These are phyloP conservation scores for Sporobolomyces roseus DNA, from an alignment of 768 basidiomycete genomes.

Conservation along the genomic window DNA sequence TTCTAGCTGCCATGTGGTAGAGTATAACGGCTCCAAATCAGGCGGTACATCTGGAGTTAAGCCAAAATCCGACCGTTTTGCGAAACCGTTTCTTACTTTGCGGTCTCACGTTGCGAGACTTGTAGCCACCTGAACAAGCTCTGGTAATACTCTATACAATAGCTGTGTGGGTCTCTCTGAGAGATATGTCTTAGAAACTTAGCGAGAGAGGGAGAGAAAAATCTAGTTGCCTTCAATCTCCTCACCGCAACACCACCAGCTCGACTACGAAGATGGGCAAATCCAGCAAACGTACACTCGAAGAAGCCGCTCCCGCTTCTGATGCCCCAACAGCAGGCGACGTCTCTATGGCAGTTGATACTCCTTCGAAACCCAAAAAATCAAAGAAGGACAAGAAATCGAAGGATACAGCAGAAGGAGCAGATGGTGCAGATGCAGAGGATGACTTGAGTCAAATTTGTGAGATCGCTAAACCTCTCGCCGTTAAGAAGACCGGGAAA, in stretches of 20 bases:
- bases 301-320: constrained; percentile 20
- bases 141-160: no score
- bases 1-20: no score
- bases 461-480: constrained; percentile 89
- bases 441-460: constrained; percentile 78
- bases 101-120: no score
- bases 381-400: constrained; percentile 62
- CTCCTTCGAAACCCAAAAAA: constrained; percentile 45
- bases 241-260: not conserved
- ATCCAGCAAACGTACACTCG: constrained; percentile 32
- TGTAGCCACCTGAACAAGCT: no score
- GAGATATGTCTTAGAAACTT: no score
- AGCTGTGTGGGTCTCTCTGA: no score
- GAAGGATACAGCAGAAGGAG: constrained; percentile 65
- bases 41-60: not conserved
- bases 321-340: constrained; percentile 19
- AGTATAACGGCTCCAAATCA: constrained; percentile 1
- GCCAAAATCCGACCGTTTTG: not conserved
- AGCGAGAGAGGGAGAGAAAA: no score
- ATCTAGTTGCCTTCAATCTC: not conserved
- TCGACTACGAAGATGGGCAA: constrained; percentile 22
- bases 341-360: constrained; percentile 43
- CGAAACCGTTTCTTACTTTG: no score
- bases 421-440: constrained; percentile 60
- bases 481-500: constrained; percentile 86